Conservation (phyloP, 345 rosid species). For the Draba incana region DNA sequence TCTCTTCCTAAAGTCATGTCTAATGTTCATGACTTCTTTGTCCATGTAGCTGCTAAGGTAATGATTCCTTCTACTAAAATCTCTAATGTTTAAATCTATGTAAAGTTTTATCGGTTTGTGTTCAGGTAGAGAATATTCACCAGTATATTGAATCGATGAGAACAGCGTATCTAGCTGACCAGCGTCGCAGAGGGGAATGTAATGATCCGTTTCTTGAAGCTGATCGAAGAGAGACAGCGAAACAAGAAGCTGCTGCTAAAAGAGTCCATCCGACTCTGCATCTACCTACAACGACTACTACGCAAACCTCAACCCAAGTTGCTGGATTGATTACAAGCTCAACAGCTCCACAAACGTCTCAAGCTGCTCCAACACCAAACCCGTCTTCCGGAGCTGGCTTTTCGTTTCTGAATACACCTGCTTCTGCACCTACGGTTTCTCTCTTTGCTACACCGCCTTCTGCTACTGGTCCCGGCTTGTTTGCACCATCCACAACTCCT, state of each 20-base stretch:
- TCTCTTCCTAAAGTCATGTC: constrained; percentile 93
- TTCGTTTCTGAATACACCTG: constrained; percentile 69
- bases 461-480: constrained; percentile 63
- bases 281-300: constrained; percentile 58
- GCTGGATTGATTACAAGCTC: constrained; percentile 64
- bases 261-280: constrained; percentile 94
- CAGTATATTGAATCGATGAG: constrained; percentile 92
- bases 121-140: constrained; percentile 87
- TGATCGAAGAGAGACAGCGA: constrained; percentile 94
- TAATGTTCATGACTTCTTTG: constrained; percentile 88
- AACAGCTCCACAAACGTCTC: constrained; percentile 55
- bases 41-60: constrained; percentile 98
- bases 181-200: constrained; percentile 76
- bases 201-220: constrained; percentile 96
- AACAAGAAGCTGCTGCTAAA: constrained; percentile 95
- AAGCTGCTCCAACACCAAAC: constrained; percentile 46
- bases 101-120: constrained; percentile 1
- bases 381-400: constrained; percentile 71
- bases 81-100: background rate
- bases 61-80: constrained; percentile 8
- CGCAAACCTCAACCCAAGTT: constrained; percentile 76
- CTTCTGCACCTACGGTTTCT: constrained; percentile 64
- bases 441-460: constrained; percentile 71
- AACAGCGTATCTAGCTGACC: constrained; percentile 85
- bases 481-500: constrained; percentile 55